phyloP scores from a whole-genome alignment of 495 filamentous ascomycete species.

The Friedmanniomyces simplex region DNA sequence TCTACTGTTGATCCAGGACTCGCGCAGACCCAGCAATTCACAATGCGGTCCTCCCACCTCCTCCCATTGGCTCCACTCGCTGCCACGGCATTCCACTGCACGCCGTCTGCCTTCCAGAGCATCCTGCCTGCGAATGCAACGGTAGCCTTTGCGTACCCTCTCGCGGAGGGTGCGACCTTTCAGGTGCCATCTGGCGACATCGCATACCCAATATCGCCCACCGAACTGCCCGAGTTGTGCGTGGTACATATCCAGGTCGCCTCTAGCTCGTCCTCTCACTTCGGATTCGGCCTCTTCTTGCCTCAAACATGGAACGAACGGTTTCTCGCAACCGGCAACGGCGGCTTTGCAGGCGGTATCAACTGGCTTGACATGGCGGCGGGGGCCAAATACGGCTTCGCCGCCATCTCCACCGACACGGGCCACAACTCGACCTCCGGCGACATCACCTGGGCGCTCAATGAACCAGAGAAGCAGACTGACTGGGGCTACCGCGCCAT shows the following conservation, averaged over 20 bases:
- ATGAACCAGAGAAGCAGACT: slow-evolving; percentile 26
- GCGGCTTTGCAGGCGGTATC: slow-evolving; percentile 42
- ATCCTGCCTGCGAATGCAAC: slow-evolving; percentile 9
- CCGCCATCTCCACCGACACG: slow-evolving; percentile 45
- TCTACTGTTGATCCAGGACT: neutral
- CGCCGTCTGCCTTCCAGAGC: slow-evolving; percentile 6
- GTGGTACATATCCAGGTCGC: slow-evolving; percentile 39
- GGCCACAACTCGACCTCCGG: slow-evolving; percentile 38
- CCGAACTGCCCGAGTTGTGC: slow-evolving; percentile 39
- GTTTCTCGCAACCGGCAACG: slow-evolving; percentile 41
- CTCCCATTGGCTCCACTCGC: neutral
- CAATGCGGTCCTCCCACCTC: neutral
- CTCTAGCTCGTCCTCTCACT: slow-evolving; percentile 34
- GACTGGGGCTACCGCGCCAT: slow-evolving; percentile 43
- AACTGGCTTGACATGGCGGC: slow-evolving; percentile 45
- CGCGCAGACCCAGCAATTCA: neutral
- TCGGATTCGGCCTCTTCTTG: slow-evolving; percentile 42
- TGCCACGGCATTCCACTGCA: slow-evolving; percentile 9
- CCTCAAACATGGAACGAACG: slow-evolving; percentile 42
- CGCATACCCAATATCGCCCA: slow-evolving; percentile 37
- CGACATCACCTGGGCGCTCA: slow-evolving; percentile 39
- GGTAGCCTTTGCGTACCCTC: neutral
- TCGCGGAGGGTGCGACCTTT: slow-evolving; percentile 16
- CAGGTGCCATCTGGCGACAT: slow-evolving; percentile 23
- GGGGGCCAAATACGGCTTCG: slow-evolving; percentile 39